phyloP scores from a whole-genome alignment of 805 yeast species.

The Candida hungchunana region DNA sequence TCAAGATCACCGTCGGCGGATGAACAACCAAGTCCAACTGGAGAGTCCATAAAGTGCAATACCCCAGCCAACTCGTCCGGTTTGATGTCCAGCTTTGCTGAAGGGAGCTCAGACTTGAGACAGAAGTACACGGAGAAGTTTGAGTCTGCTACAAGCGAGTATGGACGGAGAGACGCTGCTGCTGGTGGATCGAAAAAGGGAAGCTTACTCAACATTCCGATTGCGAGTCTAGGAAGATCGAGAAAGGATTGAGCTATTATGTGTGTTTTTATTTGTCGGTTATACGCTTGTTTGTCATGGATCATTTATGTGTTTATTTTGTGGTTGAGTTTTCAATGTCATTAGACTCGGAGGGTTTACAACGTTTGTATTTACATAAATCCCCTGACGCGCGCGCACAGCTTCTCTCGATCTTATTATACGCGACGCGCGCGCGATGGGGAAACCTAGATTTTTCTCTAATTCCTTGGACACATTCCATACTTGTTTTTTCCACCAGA shows the following conservation, averaged over 20 bases:
- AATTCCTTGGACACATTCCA: not conserved
- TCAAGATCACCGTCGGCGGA: not conserved
- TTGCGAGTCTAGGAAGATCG: slow-evolving; percentile 20
- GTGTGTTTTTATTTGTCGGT: not conserved
- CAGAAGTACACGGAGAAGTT: slow-evolving; percentile 12
- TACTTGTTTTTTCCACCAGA: not conserved
- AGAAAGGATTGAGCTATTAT: slow-evolving; percentile 11
- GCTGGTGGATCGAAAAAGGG: slow-evolving; percentile 11
- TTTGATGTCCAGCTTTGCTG: slow-evolving; percentile 7
- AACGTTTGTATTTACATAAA: no score
- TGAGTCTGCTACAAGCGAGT: slow-evolving; percentile 9
- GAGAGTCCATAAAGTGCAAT: not conserved
- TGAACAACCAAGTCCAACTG: slow-evolving; percentile 8
- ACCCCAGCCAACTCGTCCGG: not conserved
- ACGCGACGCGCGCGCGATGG: no score
- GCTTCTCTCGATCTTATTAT: no score
- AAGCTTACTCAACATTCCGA: slow-evolving; percentile 23
- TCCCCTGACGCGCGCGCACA: no score
- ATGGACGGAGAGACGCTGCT: no score
- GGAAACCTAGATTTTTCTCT: not conserved
- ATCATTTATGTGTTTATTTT: no score
- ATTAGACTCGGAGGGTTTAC: no score
- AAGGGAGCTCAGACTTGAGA: slow-evolving; percentile 10
- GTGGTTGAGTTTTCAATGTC: no score
- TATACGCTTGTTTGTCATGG: no score